phyloP scores from a whole-genome alignment of 495 filamentous ascomycete genomes.

The Saxophila tyrrhenica region DNA sequence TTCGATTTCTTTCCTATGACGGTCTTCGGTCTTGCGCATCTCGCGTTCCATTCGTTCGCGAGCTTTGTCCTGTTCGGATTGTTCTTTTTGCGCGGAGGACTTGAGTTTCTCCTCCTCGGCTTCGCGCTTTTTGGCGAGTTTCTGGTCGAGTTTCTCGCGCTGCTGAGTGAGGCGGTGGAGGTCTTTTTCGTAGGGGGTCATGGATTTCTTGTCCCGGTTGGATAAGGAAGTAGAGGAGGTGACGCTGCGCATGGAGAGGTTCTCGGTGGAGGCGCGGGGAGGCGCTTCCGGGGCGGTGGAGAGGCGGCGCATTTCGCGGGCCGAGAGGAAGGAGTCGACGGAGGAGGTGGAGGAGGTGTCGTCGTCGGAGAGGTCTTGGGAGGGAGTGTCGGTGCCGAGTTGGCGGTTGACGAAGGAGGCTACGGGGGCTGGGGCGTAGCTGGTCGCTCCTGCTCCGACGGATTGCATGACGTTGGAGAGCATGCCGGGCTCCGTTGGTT shows the following conservation, averaged over 20 bases:
- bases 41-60: conserved; percentile 50
- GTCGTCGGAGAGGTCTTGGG: neutral
- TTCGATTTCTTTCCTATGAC: conserved; percentile 48
- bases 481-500: conserved; percentile 7
- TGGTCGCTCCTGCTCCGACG: conserved; percentile 5
- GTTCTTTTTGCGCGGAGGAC: conserved; percentile 33
- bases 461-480: conserved; percentile 8
- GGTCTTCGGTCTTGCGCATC: conserved; percentile 51
- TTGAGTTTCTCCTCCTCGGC: conserved; percentile 37
- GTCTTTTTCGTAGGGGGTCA: conserved; percentile 52
- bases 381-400: neutral
- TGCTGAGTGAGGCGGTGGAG: conserved; percentile 62
- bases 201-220: conserved; percentile 26
- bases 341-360: conserved; percentile 11
- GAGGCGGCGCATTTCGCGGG: conserved; percentile 23
- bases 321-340: conserved; percentile 28
- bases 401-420: conserved; percentile 1
- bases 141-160: conserved; percentile 57
- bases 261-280: neutral
- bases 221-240: conserved; percentile 22
- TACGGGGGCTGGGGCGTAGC: conserved; percentile 18
- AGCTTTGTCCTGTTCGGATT: conserved; percentile 34
- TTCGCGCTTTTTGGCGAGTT: conserved; percentile 42
- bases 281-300: conserved; percentile 2
- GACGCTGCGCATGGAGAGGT: neutral